These are phyloP conservation scores for Puccinia coronata DNA, from an alignment of 1,284 basidiomycete species.

Conservation along the genomic window DNA sequence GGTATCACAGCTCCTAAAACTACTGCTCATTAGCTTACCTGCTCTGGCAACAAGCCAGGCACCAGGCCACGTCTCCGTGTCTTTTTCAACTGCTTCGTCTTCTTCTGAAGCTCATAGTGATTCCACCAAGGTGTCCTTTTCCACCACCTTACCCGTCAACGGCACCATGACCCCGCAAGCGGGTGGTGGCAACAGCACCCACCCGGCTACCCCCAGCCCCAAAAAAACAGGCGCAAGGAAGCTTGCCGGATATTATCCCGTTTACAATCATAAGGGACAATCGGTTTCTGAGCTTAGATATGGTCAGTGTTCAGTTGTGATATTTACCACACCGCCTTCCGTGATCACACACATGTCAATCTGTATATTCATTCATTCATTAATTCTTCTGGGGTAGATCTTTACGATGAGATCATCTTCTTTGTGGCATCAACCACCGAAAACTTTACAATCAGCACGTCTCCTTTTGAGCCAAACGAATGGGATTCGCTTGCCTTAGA, in stretches of 20 bases:
- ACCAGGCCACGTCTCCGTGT: not conserved
- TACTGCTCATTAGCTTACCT: not conserved
- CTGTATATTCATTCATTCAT: not conserved
- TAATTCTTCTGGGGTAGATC: conserved; percentile 9
- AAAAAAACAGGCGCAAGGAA: conserved; percentile 18
- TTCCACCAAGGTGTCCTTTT: not conserved
- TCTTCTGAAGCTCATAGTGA: conserved; percentile 12
- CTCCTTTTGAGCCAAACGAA: not conserved
- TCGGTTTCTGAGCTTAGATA: conserved; percentile 35
- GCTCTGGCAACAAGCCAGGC: not conserved
- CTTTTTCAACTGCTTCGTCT: not conserved
- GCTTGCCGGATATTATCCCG: conserved; percentile 37
- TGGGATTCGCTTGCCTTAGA: conserved; percentile 40
- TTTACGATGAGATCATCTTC: conserved; percentile 42
- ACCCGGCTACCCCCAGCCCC: not conserved
- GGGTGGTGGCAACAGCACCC: not conserved
- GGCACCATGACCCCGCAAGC: not conserved
- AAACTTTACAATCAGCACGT: conserved; percentile 34
- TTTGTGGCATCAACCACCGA: conserved; percentile 38
- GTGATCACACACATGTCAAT: not conserved
- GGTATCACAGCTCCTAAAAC: not conserved
- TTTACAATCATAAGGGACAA: conserved; percentile 21
- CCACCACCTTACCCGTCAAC: not conserved
- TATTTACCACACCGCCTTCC: not conserved
- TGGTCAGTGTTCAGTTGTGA: conserved; percentile 12